Conservation (phyloP, 164 flowering plant species). For the Magnolia changhungtana region DNA sequence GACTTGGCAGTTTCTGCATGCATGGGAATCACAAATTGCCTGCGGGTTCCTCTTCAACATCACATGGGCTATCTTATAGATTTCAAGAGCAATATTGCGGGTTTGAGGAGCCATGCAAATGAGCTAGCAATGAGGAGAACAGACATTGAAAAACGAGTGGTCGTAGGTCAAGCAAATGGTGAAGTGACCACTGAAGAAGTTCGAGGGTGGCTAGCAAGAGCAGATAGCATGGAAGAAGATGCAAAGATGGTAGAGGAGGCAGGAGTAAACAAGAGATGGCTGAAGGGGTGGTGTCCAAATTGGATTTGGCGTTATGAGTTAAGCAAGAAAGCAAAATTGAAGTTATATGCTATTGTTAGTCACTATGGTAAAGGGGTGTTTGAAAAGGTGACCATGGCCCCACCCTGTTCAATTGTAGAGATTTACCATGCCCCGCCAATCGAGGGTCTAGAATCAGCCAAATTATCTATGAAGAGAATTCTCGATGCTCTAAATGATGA, state of each 20-base stretch:
- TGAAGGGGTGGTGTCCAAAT: background rate
- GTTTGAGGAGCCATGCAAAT: background rate
- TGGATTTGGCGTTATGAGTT: background rate
- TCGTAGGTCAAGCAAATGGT: background rate
- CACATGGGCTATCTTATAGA: background rate
- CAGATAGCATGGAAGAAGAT: background rate
- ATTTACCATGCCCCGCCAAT: background rate
- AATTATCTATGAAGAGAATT: background rate
- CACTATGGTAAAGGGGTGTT: background rate
- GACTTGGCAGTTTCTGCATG: background rate
- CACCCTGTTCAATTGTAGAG: background rate
- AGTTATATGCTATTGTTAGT: background rate
- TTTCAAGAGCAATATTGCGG: background rate
- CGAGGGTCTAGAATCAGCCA: background rate
- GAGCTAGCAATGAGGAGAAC: background rate
- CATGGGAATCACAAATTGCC: background rate
- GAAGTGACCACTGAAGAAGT: background rate
- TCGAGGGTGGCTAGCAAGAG: background rate
- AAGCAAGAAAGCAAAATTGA: background rate
- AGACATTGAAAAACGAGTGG: background rate
- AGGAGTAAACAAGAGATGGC: background rate
- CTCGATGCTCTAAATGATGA: slow-evolving; percentile 7
- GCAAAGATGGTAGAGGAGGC: background rate
- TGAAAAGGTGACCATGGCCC: background rate
- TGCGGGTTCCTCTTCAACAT: background rate